phyloP scores from a whole-genome alignment of 2,329 filamentous ascomycete genomes.

The Venturia asperata region DNA sequence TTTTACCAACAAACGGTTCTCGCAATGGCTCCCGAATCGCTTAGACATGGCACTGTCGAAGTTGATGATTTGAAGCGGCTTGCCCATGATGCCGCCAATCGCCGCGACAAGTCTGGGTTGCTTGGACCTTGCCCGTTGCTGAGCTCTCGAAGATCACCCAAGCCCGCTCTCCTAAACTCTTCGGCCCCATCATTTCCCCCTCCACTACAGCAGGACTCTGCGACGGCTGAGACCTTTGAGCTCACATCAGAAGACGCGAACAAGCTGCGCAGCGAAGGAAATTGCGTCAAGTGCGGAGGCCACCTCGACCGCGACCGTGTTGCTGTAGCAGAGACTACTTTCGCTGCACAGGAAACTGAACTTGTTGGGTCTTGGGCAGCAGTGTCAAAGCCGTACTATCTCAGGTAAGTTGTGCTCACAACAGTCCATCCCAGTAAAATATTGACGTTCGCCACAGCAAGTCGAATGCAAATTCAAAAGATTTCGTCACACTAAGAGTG shows the following conservation, averaged over 20 bases:
- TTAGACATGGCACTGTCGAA: not conserved
- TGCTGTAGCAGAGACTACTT: not conserved
- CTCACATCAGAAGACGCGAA: not conserved
- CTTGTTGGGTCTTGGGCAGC: not conserved
- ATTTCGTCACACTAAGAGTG: not conserved
- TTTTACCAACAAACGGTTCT: not conserved
- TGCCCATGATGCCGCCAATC: not conserved
- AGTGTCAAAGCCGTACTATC: not conserved
- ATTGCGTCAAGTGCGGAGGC: not conserved
- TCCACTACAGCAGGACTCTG: not conserved
- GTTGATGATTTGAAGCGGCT: not conserved
- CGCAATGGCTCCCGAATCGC: not conserved
- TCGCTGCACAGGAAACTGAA: not conserved
- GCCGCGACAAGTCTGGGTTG: not conserved
- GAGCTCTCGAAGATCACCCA: not conserved
- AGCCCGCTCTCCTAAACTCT: not conserved
- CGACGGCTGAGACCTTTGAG: not conserved
- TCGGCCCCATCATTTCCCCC: not conserved
- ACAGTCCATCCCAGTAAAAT: not conserved
- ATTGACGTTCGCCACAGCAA: not conserved
- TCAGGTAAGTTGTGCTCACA: not conserved
- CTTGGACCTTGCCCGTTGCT: no score
- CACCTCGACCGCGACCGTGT: not conserved
- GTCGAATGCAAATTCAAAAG: not conserved
- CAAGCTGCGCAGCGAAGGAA: not conserved